Percentiles rank a stretch among this genome's conserved stretches.
Evolutionary conservation across 306 rosid genomes (phyloP).

Genomic region (Mimosa pudica): DNA sequence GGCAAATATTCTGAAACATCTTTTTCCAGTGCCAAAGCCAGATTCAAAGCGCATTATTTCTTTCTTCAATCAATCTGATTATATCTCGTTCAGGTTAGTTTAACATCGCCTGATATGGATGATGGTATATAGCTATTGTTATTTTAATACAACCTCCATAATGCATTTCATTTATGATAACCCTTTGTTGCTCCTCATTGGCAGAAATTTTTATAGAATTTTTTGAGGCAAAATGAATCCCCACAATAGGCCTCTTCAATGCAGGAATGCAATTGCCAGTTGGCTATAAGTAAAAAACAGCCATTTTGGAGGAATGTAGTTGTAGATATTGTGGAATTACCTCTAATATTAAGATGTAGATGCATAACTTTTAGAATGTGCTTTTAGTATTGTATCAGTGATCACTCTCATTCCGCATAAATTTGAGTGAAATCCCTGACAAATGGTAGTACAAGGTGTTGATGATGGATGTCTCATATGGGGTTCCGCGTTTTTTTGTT

Average conservation of each 20-base stretch:
- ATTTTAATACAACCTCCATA: neutral
- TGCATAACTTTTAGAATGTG: neutral
- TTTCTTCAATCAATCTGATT: constrained; percentile 78
- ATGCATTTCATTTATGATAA: neutral
- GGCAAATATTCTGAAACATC: constrained; percentile 79
- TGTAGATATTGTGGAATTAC: too few species aligned
- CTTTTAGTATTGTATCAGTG: too few species aligned
- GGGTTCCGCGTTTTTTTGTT: constrained; percentile 8
- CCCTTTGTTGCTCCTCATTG: neutral
- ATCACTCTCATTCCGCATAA: too few species aligned
- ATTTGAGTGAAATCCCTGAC: too few species aligned
- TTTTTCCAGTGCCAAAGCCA: constrained; percentile 91
- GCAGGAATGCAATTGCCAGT: neutral
- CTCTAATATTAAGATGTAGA: neutral
- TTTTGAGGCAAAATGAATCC: neutral
- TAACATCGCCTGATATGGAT: neutral
- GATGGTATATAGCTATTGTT: constrained; percentile 3
- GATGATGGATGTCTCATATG: too few species aligned
- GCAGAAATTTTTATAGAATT: neutral
- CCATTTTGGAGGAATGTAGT: too few species aligned
- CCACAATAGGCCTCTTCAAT: neutral
- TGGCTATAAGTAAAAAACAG: neutral
- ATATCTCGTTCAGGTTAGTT: constrained; percentile 84
- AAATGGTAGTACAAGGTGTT: too few species aligned
- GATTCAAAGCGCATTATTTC: constrained; percentile 87